A percentile compares a stretch with the other conserved stretches of the same genome.
phyloP scores from a whole-genome alignment of 164 flowering plant genomes.

The Cinnamomum micranthum region DNA sequence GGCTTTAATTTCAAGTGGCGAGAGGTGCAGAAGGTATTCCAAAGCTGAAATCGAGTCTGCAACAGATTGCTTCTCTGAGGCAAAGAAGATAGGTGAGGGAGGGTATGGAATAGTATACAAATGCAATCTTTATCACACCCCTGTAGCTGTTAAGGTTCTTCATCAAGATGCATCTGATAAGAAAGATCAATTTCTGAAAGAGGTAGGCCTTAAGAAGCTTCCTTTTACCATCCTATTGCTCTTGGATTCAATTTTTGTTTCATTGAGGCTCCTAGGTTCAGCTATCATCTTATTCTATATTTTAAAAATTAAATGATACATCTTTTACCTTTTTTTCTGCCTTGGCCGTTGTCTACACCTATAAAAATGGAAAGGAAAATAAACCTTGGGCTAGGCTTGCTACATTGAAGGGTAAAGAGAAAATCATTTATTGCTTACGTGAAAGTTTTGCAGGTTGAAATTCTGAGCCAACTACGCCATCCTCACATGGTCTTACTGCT shows the following conservation, averaged over 20 bases:
- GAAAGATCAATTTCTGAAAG: constrained; percentile 76
- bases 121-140: constrained; percentile 71
- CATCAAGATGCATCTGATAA: constrained; percentile 43
- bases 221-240: neutral
- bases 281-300: too few relatives aligned
- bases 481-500: constrained; percentile 71
- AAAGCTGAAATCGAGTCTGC: constrained; percentile 63
- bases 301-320: too few relatives aligned
- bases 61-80: constrained; percentile 57
- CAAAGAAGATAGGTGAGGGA: constrained; percentile 75
- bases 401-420: neutral
- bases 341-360: neutral
- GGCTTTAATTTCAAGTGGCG: constrained; percentile 46
- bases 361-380: too few relatives aligned
- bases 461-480: constrained; percentile 71
- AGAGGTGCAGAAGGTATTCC: constrained; percentile 65
- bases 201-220: constrained; percentile 37
- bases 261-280: neutral
- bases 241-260: neutral
- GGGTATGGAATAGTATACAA: constrained; percentile 81
- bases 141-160: constrained; percentile 86
- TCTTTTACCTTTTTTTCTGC: neutral
- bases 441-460: constrained; percentile 51
- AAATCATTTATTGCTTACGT: neutral
- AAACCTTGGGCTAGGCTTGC: neutral